Percentiles rank a stretch among this genome's conserved stretches.
These are phyloP conservation scores for Diaporthe helianthi DNA, from an alignment of 2,329 filamentous ascomycete species.

Conservation along the genomic window DNA sequence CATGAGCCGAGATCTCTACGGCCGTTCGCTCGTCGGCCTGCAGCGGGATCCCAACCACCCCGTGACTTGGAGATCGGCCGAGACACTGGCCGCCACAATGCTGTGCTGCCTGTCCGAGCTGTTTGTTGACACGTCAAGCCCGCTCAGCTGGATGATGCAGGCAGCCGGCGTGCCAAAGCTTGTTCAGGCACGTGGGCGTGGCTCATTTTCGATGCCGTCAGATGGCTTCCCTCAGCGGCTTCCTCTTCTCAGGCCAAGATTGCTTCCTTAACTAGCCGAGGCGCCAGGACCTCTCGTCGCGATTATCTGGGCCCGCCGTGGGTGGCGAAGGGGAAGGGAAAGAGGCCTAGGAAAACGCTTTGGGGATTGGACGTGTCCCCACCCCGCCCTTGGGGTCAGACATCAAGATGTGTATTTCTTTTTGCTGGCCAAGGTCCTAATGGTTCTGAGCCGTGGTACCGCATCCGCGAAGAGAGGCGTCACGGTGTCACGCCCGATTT, in stretches of 20 bases:
- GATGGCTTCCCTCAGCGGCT: slow-evolving; percentile 47
- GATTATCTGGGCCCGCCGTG: slow-evolving; percentile 40
- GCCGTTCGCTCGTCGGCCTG: slow-evolving; percentile 45
- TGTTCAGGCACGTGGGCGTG: slow-evolving; percentile 49
- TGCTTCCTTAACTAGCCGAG: slow-evolving; percentile 47
- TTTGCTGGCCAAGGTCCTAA: slow-evolving; percentile 45
- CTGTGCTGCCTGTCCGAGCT: slow-evolving; percentile 51
- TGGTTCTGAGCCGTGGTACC: slow-evolving; percentile 44
- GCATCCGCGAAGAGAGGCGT: slow-evolving; percentile 42
- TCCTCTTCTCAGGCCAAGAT: slow-evolving; percentile 47
- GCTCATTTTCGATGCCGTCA: slow-evolving; percentile 46
- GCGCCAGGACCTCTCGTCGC: slow-evolving; percentile 47
- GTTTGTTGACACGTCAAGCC: slow-evolving; percentile 49
- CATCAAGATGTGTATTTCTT: slow-evolving; percentile 45
- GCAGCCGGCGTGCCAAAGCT: slow-evolving; percentile 48
- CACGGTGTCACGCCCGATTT: slow-evolving; percentile 41
- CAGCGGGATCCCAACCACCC: slow-evolving; percentile 48
- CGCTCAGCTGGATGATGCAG: slow-evolving; percentile 49
- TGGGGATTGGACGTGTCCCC: slow-evolving; percentile 34
- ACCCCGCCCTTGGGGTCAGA: slow-evolving; percentile 38
- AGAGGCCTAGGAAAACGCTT: background rate
- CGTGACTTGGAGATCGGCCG: slow-evolving; percentile 47
- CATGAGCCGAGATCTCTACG: slow-evolving; percentile 48
- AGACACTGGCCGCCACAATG: slow-evolving; percentile 52
- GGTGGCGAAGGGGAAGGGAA: slow-evolving; percentile 29